phyloP scores from a whole-genome alignment of 2,329 filamentous ascomycete genomes.

The Aspergillus sp. region DNA sequence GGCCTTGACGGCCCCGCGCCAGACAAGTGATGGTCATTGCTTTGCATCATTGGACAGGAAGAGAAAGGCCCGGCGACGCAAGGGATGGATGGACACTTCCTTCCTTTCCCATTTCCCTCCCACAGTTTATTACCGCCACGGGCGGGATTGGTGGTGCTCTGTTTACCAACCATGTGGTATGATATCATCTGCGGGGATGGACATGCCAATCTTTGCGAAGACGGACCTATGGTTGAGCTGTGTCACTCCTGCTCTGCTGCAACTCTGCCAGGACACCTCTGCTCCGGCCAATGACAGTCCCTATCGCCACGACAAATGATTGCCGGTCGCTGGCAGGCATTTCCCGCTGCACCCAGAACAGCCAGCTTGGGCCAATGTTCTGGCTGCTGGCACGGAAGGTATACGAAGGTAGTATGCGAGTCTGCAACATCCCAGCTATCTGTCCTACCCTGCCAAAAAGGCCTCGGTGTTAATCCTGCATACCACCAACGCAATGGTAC shows the following conservation, averaged over 20 bases:
- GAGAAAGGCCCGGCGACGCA: conserved; percentile 5
- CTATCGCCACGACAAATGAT: not conserved
- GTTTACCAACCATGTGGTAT: conserved; percentile 15
- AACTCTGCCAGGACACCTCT: not conserved
- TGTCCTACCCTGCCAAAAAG: no score
- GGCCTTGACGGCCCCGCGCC: conserved; percentile 1
- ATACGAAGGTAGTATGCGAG: no score
- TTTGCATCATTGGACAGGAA: not conserved
- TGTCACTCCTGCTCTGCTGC: not conserved
- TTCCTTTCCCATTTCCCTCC: no score
- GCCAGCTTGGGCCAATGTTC: no score
- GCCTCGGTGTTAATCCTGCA: not conserved
- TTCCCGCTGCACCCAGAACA: no score
- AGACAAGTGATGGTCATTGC: not conserved
- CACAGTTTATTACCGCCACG: no score
- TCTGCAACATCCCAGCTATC: no score
- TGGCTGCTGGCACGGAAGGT: no score
- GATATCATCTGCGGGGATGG: conserved; percentile 12
- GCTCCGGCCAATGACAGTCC: not conserved
- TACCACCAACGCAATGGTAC: no score
- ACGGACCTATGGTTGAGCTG: not conserved
- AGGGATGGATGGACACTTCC: not conserved
- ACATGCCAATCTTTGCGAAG: not conserved
- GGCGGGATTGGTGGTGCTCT: not conserved
- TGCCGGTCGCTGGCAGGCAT: no score